Percentiles rank a stretch among this genome's conserved stretches.
Conservation (phyloP, 345 rosid genomes). For the Populus ilicifolia region DNA sequence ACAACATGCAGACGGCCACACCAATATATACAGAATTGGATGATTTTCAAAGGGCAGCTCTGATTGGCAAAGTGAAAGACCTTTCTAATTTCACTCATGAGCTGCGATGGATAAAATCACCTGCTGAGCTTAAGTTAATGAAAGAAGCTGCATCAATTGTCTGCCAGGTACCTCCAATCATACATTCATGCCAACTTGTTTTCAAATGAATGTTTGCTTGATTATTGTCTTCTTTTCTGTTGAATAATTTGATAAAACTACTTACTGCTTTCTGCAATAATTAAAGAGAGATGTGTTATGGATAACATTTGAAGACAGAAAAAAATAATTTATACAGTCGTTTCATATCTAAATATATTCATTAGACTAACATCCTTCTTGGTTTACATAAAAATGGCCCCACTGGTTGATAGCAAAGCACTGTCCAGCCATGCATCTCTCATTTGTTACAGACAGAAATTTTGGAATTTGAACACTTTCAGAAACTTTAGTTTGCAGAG, state of each 20-base stretch:
- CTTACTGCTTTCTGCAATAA: not conserved
- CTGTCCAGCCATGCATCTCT: too few relatives aligned
- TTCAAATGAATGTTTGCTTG: not conserved
- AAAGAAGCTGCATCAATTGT: conserved; percentile 91
- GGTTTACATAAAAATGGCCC: not conserved
- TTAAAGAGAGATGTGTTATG: not conserved
- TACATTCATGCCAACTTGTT: not conserved
- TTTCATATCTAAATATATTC: not conserved
- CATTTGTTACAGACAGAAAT: too few relatives aligned
- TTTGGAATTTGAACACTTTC: too few relatives aligned
- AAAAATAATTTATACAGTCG: not conserved
- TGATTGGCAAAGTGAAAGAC: conserved; percentile 52
- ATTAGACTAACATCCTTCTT: not conserved
- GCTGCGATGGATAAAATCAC: conserved; percentile 77
- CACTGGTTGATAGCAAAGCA: too few relatives aligned
- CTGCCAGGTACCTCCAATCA: conserved; percentile 68
- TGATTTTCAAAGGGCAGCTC: conserved; percentile 52
- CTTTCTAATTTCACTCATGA: conserved; percentile 63
- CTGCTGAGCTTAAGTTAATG: conserved; percentile 86
- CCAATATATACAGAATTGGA: conserved; percentile 58
- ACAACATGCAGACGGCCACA: conserved; percentile 62
- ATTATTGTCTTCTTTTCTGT: not conserved
- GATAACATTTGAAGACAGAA: not conserved
- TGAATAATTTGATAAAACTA: not conserved
- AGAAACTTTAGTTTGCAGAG: too few relatives aligned